phyloP scores from a whole-genome alignment of 1,284 basidiomycete species.

The Rhodotorula sp. region DNA sequence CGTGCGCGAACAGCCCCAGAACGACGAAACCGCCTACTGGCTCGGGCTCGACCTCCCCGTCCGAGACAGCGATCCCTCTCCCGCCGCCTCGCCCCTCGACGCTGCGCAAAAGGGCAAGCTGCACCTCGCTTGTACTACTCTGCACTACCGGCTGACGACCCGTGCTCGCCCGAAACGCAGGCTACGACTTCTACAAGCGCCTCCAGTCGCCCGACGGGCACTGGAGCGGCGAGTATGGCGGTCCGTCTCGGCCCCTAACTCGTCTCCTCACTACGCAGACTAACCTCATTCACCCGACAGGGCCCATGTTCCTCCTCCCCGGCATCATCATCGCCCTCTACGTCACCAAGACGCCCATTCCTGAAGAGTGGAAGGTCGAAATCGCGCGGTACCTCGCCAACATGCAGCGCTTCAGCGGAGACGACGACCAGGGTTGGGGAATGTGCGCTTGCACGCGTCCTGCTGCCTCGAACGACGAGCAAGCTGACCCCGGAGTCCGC shows the following conservation, averaged over 20 bases:
- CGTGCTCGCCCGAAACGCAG: conserved; percentile 18
- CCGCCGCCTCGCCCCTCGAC: conserved; percentile 47
- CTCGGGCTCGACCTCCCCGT: conserved; percentile 62
- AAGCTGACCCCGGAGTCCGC: neutral
- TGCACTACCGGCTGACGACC: neutral
- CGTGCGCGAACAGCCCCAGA: conserved; percentile 62
- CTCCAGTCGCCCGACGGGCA: conserved; percentile 92
- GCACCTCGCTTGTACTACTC: too few relatives aligned
- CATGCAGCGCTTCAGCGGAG: conserved; percentile 57
- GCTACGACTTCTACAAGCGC: conserved; percentile 84
- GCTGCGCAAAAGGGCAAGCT: conserved; percentile 71
- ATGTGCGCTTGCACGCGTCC: conserved; percentile 62
- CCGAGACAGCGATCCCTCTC: conserved; percentile 1
- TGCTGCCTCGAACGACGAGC: neutral
- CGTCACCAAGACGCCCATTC: conserved; percentile 71
- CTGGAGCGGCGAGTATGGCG: conserved; percentile 59
- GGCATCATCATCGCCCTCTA: conserved; percentile 90
- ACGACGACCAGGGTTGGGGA: conserved; percentile 88
- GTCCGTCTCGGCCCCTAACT: conserved; percentile 54
- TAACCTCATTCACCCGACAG: conserved; percentile 48
- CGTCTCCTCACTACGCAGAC: conserved; percentile 64
- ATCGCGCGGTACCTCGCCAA: conserved; percentile 80
- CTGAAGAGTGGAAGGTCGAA: conserved; percentile 77
- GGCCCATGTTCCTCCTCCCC: conserved; percentile 80
- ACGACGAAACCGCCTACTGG: conserved; percentile 80